These are phyloP conservation scores for Barnettozyma californica DNA, from an alignment of 805 yeast species.

Conservation along the genomic window DNA sequence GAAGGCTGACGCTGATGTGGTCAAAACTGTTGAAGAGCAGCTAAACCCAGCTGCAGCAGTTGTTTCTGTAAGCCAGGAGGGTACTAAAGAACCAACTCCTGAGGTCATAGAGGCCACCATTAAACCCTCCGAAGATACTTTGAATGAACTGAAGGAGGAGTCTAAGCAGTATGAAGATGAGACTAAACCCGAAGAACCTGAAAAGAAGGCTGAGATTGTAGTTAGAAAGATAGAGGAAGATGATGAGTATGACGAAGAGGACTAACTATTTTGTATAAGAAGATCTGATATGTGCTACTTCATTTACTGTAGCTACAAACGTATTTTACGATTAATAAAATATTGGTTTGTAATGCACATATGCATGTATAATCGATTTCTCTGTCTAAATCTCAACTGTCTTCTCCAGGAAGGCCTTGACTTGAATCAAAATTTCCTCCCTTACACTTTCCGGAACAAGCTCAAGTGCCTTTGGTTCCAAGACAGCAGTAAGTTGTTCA, in stretches of 20 bases:
- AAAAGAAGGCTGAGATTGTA: conserved; percentile 32
- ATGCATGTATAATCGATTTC: background rate
- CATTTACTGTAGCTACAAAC: background rate
- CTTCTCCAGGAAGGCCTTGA: conserved; percentile 52
- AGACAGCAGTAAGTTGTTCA: conserved; percentile 41
- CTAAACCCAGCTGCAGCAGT: background rate
- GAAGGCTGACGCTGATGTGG: background rate
- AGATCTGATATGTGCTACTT: conserved; percentile 1
- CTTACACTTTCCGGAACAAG: conserved; percentile 66
- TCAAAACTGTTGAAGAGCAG: background rate
- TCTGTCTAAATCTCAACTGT: conserved; percentile 29
- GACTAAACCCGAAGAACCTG: conserved; percentile 10
- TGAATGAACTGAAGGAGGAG: conserved; percentile 30
- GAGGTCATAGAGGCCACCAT: conserved; percentile 16
- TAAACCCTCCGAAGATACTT: conserved; percentile 23
- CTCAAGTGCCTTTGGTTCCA: conserved; percentile 59
- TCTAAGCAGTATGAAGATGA: conserved; percentile 30
- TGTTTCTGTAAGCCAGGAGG: background rate
- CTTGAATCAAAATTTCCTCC: conserved; percentile 50
- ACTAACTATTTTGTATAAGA: conserved; percentile 4
- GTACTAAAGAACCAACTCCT: background rate
- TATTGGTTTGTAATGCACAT: background rate
- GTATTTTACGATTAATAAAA: background rate
- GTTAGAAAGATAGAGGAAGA: conserved; percentile 37
- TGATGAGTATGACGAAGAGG: conserved; percentile 36